Base-by-base conservation (phyloP, 2,329 filamentous ascomycete genomes). In the Orbilia brochopaga region DNA sequence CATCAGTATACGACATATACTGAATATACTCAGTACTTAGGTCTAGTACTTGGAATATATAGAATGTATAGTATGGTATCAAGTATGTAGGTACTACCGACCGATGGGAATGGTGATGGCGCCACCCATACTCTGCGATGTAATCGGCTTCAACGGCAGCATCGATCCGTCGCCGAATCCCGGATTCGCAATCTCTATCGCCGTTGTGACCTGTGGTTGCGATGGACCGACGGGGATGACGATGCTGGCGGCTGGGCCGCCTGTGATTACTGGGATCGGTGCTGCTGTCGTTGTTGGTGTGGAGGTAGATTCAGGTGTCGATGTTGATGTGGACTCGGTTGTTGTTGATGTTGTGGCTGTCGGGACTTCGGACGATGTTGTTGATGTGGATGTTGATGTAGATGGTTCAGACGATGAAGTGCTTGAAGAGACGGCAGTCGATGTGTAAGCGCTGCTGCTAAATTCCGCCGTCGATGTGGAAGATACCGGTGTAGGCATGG, bases 161-260 rank as follows among this genome's bases (percentile, higher is more conserved):
- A 60, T 40, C 3, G 50, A 46, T 21, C 66, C 66, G 19, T 60
- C 60, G 17, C 66, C 66, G 35, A 72, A 72, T 27, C 50, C 62
- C 46, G 67, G 60, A 23, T 70, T 59, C 11, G 40, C n/a, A 2
- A 24, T 23, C 15, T 55, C 51, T 15, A 42, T 27, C 10, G 30
- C 17, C 23, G 27, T 35, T 35, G 64, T 61, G 56, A 56, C 27
- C 1, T 37, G 27, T 8, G 57, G 21, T 19, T 66, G 57, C 10
- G 66, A 32, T 13, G 51, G 53, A 15, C 50, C 66, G 10, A 70
- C 54, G 2, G 66, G 66, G n/a, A 70, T 40, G 24, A 70, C 48
- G 4, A 63, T 24, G n/a, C 53, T 64, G 6, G 59, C 66, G 8
- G n/a, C n/a, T 21, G 27, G 23, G 21, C 46, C 46, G 27, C 51